Base-by-base conservation (phyloP, 2,329 filamentous ascomycete genomes). In the Xylaria sp. region DNA sequence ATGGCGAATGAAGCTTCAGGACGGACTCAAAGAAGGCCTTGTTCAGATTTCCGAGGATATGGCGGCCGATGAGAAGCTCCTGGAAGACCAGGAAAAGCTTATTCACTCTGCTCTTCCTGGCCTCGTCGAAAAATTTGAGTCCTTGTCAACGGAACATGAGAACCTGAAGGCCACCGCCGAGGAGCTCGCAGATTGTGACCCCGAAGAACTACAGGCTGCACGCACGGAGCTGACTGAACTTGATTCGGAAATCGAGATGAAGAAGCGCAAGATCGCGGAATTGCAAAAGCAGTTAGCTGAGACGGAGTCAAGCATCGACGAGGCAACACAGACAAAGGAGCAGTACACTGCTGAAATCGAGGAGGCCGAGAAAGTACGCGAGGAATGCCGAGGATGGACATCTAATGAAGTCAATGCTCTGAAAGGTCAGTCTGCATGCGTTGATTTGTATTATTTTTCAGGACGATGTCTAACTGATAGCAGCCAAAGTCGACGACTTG, bases 371-470 rank as follows among this genome's bases (percentile, higher is more conserved):
- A 87, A 86, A 64, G 80, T 95, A 30, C 84, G 90, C 63, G 92
- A 97, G 72, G 90, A 96, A 69, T 96, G 89, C 71, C 86, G 92
- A 56, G 92, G 93, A 46, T 97, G 92, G 88, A 93, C 88, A 59
- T 84, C 87, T 55, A 86, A 82, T 34, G 94, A 97, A 74, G 90
- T 97, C 64, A 83, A 83, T 64, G 78, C 79, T 46, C 79, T 96
- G n/a, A 92, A 92, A 81, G 83, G 89, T 90, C 80, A 71, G 78
- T 69, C 19, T 19, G 19, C 49, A 44, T 18, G 35, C 34, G 46
- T 19, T 39, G 39, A 48, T 34, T 30, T 30, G 23, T 30, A 52
- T 18, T 50, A 16, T 11, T 53, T 1, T 35, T 49, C 6, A 7
- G 57, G 52, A 46, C 10, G 16, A 18, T 52, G 23, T 61, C 76